A percentile compares a stretch with the other conserved stretches of the same genome.
Conservation (phyloP, 768 basidiomycete genomes). For the Tremella mesenterica region DNA sequence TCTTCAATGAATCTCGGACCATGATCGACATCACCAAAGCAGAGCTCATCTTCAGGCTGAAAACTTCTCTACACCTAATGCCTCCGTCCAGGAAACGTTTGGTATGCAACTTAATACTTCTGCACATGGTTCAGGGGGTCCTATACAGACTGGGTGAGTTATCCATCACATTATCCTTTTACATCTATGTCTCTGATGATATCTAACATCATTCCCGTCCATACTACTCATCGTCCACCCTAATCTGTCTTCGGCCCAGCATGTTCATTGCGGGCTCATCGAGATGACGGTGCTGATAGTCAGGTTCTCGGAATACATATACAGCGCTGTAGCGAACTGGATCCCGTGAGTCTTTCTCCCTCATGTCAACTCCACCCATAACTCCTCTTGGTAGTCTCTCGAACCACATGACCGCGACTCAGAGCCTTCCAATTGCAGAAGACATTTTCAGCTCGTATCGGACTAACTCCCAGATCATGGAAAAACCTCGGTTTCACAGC, state of each 20-base stretch:
- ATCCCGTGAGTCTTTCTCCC: no score
- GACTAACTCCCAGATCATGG: background rate
- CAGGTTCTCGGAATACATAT: conserved; percentile 45
- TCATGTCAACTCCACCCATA: no score
- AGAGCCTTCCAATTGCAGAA: no score
- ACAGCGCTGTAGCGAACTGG: conserved; percentile 55
- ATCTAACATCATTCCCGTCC: background rate
- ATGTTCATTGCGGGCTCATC: background rate
- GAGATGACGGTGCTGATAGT: background rate
- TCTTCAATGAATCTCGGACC: no score
- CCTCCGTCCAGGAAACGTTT: conserved; percentile 46
- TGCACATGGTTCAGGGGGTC: conserved; percentile 53
- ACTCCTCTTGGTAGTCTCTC: no score
- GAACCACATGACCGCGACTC: no score
- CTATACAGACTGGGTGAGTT: conserved; percentile 51
- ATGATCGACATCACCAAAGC: no score
- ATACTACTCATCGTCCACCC: background rate
- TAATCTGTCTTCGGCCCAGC: background rate
- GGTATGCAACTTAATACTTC: conserved; percentile 49
- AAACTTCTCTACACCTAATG: conserved; percentile 53
- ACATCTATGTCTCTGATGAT: background rate
- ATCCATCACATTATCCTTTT: no score
- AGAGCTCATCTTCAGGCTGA: conserved; percentile 49
- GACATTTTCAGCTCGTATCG: no score
- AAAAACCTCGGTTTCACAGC: background rate